Base-by-base conservation (phyloP, 192 early-diverging fungal species). In the Coemansia sp. region DNA sequence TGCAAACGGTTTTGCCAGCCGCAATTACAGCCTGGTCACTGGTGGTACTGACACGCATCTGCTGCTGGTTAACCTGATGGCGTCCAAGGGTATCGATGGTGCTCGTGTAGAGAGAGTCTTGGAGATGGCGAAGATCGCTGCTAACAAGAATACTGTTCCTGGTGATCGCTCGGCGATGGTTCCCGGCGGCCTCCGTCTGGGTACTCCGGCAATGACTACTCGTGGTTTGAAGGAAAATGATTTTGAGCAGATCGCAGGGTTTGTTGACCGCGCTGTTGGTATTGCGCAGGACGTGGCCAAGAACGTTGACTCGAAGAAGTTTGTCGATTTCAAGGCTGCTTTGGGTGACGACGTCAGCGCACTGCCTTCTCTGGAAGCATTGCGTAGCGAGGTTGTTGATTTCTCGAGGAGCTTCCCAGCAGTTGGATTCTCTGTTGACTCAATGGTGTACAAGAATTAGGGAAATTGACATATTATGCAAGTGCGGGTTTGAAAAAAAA, bases 111-210 rank as follows among this genome's bases (percentile, higher is more conserved):
- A 99, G 84, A 88, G 95, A 50, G 86, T 99, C 18, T 82, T 99
- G 42, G 97, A 99, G 83, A 85, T 97, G 62, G 90, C 87, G 78
- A 99, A 99, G 80, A 94, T 99, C 83, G 94, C 97, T 0, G 88
- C 94, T 48, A 99, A 99, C 87, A 99, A 99, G 85, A 99, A 99
- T 89, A 99, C 97, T 0, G 93, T 99, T 42, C 96, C 97, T 5
- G 95, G 95, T 16, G 97, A 99, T 77, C 95, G 93, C 74, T 88
- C 85, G 31, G 97, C 97, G 0, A 85, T 99, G 80, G 85, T 96
- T 34, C 97, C 96, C 18, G 90, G 92, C 61, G 97, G 97, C 51
- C 87, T 99, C 60, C 89, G 97, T 62, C 86, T 99, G 66, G 97
- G 95, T 70, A 89, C 93, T 7, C 97, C 97, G 18, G 97, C 97